Conservation (phyloP, 495 filamentous ascomycete species). For the Choiromyces venosus region DNA sequence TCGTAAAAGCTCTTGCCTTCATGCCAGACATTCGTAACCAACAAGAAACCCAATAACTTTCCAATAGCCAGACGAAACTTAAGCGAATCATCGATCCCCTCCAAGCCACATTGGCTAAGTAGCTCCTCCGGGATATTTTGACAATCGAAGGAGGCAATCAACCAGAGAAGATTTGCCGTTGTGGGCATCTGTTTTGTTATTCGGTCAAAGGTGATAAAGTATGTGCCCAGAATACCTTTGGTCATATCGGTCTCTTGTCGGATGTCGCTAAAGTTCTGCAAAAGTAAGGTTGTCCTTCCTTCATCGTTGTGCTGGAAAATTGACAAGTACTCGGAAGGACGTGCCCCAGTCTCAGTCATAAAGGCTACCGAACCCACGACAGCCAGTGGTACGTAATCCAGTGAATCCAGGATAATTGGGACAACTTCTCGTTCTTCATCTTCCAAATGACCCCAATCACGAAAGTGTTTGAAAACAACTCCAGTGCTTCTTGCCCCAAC, state of each 20-base stretch:
- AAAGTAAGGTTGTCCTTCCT: slow-evolving; percentile 10
- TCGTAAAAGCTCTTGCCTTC: background rate
- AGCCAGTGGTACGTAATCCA: slow-evolving; percentile 41
- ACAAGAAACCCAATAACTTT: background rate
- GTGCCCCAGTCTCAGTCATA: slow-evolving; percentile 32
- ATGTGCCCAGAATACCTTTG: slow-evolving; percentile 47
- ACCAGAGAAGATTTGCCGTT: slow-evolving; percentile 41
- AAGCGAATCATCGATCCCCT: background rate
- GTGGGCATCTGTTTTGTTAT: slow-evolving; percentile 37
- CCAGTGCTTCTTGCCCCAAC: background rate
- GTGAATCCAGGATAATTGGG: slow-evolving; percentile 25
- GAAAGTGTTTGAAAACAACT: background rate
- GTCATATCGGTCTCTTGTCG: slow-evolving; percentile 44
- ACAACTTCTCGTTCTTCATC: background rate
- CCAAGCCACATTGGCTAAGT: background rate
- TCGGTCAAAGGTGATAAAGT: slow-evolving; percentile 48
- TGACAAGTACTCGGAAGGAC: background rate
- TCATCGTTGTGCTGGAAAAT: slow-evolving; percentile 8
- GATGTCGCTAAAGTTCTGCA: slow-evolving; percentile 20
- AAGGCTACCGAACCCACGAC: slow-evolving; percentile 41
- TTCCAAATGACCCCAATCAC: background rate
- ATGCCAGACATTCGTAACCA: background rate
- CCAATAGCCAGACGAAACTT: background rate
- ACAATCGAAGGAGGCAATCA: slow-evolving; percentile 42
- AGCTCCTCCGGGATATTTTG: slow-evolving; percentile 38